These are phyloP conservation scores for Boletales sp. DNA, from an alignment of 768 basidiomycete genomes.

Conservation along the genomic window DNA sequence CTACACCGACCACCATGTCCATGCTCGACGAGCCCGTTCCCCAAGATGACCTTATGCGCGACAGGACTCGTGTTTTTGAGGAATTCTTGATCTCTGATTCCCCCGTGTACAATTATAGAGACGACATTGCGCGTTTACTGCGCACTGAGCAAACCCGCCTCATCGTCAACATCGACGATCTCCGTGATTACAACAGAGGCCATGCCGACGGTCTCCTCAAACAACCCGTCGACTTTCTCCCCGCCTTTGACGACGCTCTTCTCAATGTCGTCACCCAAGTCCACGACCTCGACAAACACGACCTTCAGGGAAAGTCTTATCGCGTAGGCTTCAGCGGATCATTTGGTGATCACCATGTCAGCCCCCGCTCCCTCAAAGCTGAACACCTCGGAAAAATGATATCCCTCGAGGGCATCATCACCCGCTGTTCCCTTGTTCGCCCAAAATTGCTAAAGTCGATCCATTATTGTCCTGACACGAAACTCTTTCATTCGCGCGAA, in stretches of 20 bases:
- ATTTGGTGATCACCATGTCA: conserved; percentile 98
- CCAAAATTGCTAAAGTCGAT: conserved; percentile 98
- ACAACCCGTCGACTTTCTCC: conserved; percentile 80
- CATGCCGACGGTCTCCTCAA: conserved; percentile 86
- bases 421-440: conserved; percentile 94
- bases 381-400: conserved; percentile 94
- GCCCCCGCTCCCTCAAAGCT: conserved; percentile 85
- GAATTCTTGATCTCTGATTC: conserved; percentile 76
- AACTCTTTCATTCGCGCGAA: conserved; percentile 77
- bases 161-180: conserved; percentile 92
- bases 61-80: conserved; percentile 75
- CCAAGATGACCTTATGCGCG: conserved; percentile 69
- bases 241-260: conserved; percentile 88
- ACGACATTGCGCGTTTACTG: conserved; percentile 80
- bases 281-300: conserved; percentile 77
- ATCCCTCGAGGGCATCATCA: conserved; percentile 96
- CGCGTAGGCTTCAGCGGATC: conserved; percentile 92
- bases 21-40: conserved; percentile 53
- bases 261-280: conserved; percentile 66
- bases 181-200: conserved; percentile 88
- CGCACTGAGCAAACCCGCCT: conserved; percentile 81
- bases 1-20: conserved; percentile 24
- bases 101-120: conserved; percentile 73
- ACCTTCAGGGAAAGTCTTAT: conserved; percentile 74
- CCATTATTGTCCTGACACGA: conserved; percentile 90